phyloP scores from a whole-genome alignment of 495 filamentous ascomycete genomes.

The Jackrogersella multiformis region DNA sequence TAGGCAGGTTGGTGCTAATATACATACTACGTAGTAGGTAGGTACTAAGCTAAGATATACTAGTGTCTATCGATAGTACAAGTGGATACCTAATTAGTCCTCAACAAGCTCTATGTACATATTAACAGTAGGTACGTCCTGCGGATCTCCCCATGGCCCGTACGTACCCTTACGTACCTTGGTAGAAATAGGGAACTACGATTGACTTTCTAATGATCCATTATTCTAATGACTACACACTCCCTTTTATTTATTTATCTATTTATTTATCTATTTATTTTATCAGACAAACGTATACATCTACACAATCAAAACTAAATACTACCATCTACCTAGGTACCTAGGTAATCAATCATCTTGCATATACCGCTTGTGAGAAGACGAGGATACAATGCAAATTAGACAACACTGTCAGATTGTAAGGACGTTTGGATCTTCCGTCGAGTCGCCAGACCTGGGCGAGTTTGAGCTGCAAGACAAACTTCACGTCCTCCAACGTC shows the following conservation, averaged over 20 bases:
- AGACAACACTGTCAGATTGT: conserved; percentile 12
- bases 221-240: no score
- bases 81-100: conserved; percentile 7
- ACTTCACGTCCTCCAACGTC: conserved; percentile 6
- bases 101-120: neutral
- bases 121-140: no score
- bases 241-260: neutral
- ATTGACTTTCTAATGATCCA: neutral
- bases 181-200: conserved; percentile 10
- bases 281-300: no score
- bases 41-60: no score
- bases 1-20: no score
- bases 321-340: no score
- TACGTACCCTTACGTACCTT: neutral
- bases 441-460: conserved; percentile 8
- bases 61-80: conserved; percentile 14
- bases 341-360: no score
- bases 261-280: neutral
- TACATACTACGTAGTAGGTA: no score
- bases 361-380: no score
- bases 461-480: conserved; percentile 12
- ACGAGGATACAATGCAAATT: conserved; percentile 23
- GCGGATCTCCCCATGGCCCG: conserved; percentile 10
- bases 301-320: neutral
- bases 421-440: conserved; percentile 22